Conservation (phyloP, 805 yeast genomes). For the Saccharomyces paradoxus region DNA sequence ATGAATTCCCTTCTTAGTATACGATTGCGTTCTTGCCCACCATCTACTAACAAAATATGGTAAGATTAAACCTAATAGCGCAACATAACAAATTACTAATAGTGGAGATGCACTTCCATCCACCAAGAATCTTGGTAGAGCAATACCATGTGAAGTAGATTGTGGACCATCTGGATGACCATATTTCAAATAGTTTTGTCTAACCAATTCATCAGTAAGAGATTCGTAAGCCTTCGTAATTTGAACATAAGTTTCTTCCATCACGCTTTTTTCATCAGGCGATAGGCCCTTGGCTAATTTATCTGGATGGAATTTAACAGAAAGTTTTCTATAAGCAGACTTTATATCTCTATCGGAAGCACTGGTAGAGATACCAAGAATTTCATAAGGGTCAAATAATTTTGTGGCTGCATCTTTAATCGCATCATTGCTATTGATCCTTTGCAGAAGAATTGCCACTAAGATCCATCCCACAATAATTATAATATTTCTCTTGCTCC, state of each 20-base stretch:
- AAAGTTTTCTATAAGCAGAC: conserved; percentile 74
- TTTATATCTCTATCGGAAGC: conserved; percentile 74
- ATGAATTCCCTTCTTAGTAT: conserved; percentile 76
- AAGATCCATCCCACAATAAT: conserved; percentile 54
- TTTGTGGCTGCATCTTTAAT: conserved; percentile 36
- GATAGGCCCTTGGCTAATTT: conserved; percentile 60
- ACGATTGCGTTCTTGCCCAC: conserved; percentile 80
- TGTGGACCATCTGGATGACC: conserved; percentile 99
- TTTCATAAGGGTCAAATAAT: conserved; percentile 82
- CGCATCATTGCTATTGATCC: conserved; percentile 36
- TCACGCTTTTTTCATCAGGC: conserved; percentile 43
- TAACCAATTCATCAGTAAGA: conserved; percentile 79
- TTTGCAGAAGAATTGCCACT: conserved; percentile 36
- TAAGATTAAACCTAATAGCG: conserved; percentile 65
- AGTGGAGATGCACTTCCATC: conserved; percentile 70
- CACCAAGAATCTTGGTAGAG: conserved; percentile 83
- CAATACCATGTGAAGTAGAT: conserved; percentile 84
- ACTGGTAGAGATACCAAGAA: conserved; percentile 62
- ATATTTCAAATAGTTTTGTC: conserved; percentile 71
- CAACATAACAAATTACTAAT: conserved; percentile 56
- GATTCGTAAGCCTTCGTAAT: conserved; percentile 92
- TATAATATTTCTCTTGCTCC: conserved; percentile 12
- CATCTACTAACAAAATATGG: conserved; percentile 78
- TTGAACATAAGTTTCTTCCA: conserved; percentile 71
- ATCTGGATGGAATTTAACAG: conserved; percentile 90